phyloP scores from a whole-genome alignment of 306 rosid genomes.

The Castanea crenata region DNA sequence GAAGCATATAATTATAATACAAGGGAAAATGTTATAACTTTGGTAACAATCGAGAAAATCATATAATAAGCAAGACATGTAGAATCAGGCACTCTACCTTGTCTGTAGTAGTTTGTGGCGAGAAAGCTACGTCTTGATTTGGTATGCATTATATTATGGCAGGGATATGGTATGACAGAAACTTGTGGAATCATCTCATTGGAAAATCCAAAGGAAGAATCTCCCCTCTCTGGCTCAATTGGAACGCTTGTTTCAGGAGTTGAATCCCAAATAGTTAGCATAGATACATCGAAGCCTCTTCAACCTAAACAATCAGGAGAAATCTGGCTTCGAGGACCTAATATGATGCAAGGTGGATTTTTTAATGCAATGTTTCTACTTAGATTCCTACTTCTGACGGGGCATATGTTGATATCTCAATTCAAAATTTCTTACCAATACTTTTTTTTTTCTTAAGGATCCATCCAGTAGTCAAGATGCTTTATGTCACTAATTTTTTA shows the following conservation, averaged over 20 bases:
- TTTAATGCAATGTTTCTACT: neutral
- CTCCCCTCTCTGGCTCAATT: conserved; percentile 27
- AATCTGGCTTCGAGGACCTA: conserved; percentile 41
- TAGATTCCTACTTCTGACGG: neutral
- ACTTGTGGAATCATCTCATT: conserved; percentile 31
- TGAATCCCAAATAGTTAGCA: conserved; percentile 33
- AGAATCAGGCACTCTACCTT: conserved; percentile 28
- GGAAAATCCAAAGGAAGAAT: conserved; percentile 24
- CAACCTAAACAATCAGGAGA: conserved; percentile 47
- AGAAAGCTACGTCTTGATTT: neutral
- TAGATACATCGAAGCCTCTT: conserved; percentile 27
- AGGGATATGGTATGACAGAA: conserved; percentile 65
- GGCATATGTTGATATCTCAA: too few species aligned
- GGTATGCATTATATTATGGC: neutral
- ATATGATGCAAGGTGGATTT: conserved; percentile 38
- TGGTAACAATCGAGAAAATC: too few species aligned
- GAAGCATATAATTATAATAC: too few species aligned
- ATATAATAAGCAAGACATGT: conserved; percentile 18
- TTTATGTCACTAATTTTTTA: too few species aligned
- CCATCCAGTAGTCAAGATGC: too few species aligned
- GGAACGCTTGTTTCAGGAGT: conserved; percentile 35
- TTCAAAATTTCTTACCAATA: too few species aligned
- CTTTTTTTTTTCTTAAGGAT: too few species aligned
- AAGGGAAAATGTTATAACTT: too few species aligned
- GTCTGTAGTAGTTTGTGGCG: neutral